These are phyloP conservation scores for Ustilago lituana DNA, from an alignment of 1,284 basidiomycete species.

Conservation along the genomic window DNA sequence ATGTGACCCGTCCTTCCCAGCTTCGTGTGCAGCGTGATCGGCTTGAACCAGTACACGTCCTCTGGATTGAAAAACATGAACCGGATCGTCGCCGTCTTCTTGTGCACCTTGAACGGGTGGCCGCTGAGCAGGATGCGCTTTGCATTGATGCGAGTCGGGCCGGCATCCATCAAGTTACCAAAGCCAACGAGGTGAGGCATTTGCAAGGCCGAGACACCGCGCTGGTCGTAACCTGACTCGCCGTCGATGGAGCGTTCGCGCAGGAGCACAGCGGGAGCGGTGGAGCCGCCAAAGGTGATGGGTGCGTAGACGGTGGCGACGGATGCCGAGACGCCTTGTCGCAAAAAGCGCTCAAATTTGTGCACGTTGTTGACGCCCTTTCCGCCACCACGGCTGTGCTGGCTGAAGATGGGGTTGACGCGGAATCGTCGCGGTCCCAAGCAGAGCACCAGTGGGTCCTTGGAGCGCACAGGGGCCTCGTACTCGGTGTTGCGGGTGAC, in stretches of 20 bases:
- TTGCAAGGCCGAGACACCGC: conserved; percentile 60
- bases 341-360: conserved; percentile 93
- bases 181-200: conserved; percentile 81
- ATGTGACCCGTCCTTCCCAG: conserved; percentile 89
- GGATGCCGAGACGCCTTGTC: conserved; percentile 76
- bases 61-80: conserved; percentile 99
- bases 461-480: conserved; percentile 84
- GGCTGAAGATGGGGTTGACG: conserved; percentile 89
- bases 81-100: conserved; percentile 94
- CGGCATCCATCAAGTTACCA: conserved; percentile 84
- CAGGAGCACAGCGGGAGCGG: conserved; percentile 58
- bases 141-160: conserved; percentile 85
- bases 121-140: conserved; percentile 94
- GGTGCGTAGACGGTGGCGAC: conserved; percentile 82
- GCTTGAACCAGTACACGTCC: conserved; percentile 92
- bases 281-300: conserved; percentile 79
- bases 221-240: conserved; percentile 61
- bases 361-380: conserved; percentile 95
- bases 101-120: conserved; percentile 96
- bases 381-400: conserved; percentile 80
- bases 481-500: conserved; percentile 97
- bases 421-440: conserved; percentile 85
- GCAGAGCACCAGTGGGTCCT: conserved; percentile 90
- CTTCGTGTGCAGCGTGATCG: conserved; percentile 92
- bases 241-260: conserved; percentile 46